phyloP scores from a whole-genome alignment of 2,329 filamentous ascomycete species.

The Fusarium sublunatum region DNA sequence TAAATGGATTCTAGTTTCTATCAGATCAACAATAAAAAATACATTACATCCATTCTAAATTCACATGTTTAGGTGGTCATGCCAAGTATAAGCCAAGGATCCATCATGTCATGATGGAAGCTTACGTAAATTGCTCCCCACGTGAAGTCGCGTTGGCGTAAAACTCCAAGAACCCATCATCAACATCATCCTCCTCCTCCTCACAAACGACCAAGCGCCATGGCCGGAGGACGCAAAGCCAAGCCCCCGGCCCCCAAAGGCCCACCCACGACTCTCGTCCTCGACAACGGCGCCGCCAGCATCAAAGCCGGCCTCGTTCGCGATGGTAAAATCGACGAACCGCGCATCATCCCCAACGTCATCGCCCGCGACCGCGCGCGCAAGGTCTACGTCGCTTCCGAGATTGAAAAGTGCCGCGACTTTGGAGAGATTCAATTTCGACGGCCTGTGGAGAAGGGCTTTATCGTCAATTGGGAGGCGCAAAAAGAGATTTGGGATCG shows the following conservation, averaged over 20 bases:
- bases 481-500: slow-evolving; percentile 96
- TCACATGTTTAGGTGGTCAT: not conserved
- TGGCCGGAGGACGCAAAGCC: slow-evolving; percentile 63
- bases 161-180: slow-evolving; percentile 13
- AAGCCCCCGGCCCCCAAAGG: slow-evolving; percentile 63
- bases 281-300: slow-evolving; percentile 93
- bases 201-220: slow-evolving; percentile 37
- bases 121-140: slow-evolving; percentile 36
- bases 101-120: slow-evolving; percentile 27
- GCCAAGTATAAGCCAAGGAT: not conserved
- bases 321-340: slow-evolving; percentile 61
- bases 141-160: slow-evolving; percentile 35
- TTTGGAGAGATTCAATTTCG: slow-evolving; percentile 90
- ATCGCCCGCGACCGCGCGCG: slow-evolving; percentile 84
- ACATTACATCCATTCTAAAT: too few species aligned
- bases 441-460: slow-evolving; percentile 92
- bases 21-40: too few species aligned
- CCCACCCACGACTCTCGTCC: slow-evolving; percentile 77
- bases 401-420: slow-evolving; percentile 83
- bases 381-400: slow-evolving; percentile 81
- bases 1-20: too few species aligned
- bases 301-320: slow-evolving; percentile 88
- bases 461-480: slow-evolving; percentile 95
- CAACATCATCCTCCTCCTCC: not conserved
- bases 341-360: slow-evolving; percentile 84